phyloP scores from a whole-genome alignment of 305 asterid genomes.

The Petunia hybrid region DNA sequence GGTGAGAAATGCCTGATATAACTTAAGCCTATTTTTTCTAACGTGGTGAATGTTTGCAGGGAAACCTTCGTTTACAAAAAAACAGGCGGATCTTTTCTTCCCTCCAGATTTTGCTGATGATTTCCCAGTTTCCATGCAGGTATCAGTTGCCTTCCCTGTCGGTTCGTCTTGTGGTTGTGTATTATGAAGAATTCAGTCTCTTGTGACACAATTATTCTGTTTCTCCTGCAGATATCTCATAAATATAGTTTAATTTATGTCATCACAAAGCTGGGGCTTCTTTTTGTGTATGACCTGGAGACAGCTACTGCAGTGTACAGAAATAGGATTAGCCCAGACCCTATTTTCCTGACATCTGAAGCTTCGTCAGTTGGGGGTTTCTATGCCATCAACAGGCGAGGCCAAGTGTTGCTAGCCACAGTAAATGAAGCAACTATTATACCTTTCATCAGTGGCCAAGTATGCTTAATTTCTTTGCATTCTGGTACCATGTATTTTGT shows the following conservation, averaged over 20 bases:
- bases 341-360: slow-evolving; percentile 94
- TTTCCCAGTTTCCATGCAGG: slow-evolving; percentile 74
- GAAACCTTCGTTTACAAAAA: slow-evolving; percentile 89
- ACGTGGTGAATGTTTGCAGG: slow-evolving; percentile 54
- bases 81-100: slow-evolving; percentile 98
- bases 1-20: slow-evolving; percentile 27
- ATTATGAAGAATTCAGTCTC: slow-evolving; percentile 34
- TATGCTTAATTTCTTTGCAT: slow-evolving; percentile 41
- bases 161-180: slow-evolving; percentile 17
- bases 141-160: slow-evolving; percentile 19
- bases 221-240: slow-evolving; percentile 76
- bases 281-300: slow-evolving; percentile 96
- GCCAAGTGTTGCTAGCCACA: slow-evolving; percentile 97
- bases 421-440: slow-evolving; percentile 92
- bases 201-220: slow-evolving; percentile 30
- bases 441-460: slow-evolving; percentile 97
- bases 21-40: slow-evolving; percentile 17
- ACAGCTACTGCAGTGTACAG: slow-evolving; percentile 96
- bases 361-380: slow-evolving; percentile 96
- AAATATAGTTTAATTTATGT: slow-evolving; percentile 90
- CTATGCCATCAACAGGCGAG: slow-evolving; percentile 96
- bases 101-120: slow-evolving; percentile 97
- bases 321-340: slow-evolving; percentile 99
- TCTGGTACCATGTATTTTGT: not conserved
- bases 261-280: slow-evolving; percentile 98